Percentiles rank a stretch among this genome's conserved stretches.
Conservation (phyloP, 306 rosid species). For the Luffa acutangula region DNA sequence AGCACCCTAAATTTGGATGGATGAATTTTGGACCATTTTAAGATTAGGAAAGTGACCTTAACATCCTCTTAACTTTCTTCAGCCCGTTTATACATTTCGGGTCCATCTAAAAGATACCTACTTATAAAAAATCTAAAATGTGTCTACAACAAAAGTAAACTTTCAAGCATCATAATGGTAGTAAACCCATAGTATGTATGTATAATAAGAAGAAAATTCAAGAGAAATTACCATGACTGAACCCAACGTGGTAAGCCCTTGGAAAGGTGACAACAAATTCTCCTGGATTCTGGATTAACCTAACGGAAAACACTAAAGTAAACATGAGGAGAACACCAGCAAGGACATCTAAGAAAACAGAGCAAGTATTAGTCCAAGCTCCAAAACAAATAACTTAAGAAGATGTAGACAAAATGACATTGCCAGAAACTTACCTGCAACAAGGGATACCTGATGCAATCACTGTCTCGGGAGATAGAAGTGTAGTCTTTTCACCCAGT, state of each 20-base stretch:
- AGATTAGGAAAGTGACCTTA: not conserved
- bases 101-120: not conserved
- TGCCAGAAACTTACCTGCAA: constrained; percentile 60
- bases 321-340: constrained; percentile 26
- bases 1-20: not conserved
- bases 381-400: not conserved
- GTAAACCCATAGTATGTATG: not conserved
- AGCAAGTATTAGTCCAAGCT: constrained; percentile 7
- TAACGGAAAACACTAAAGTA: constrained; percentile 29
- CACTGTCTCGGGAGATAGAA: constrained; percentile 74
- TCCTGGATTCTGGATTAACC: constrained; percentile 97
- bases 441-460: constrained; percentile 82
- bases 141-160: not conserved
- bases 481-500: constrained; percentile 89
- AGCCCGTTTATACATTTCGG: not conserved
- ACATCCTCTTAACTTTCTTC: not conserved
- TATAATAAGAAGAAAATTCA: constrained; percentile 5
- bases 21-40: not conserved
- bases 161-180: not conserved
- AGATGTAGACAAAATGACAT: constrained; percentile 4
- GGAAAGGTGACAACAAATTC: constrained; percentile 99
- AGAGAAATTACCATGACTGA: constrained; percentile 93
- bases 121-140: not conserved
- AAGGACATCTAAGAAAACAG: constrained; percentile 15
- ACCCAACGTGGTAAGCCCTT: constrained; percentile 98